phyloP scores from a whole-genome alignment of 1,284 basidiomycete genomes.

The Pyrrhoderma noxium region DNA sequence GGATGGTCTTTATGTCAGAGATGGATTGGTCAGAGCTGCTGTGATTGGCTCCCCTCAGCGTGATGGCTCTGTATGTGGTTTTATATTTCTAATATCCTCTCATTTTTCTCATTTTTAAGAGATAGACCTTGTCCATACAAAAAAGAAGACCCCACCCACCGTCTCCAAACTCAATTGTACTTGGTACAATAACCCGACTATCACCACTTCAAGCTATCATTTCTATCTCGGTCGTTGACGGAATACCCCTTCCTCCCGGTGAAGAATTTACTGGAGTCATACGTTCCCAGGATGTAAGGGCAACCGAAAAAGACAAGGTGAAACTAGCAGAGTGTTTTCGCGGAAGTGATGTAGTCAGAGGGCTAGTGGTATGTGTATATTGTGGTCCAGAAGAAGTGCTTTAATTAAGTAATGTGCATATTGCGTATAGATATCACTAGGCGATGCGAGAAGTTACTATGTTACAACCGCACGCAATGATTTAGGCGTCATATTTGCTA shows the following conservation, averaged over 20 bases:
- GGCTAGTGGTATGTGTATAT: constrained; percentile 70
- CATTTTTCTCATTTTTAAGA: constrained; percentile 18
- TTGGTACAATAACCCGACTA: constrained; percentile 79
- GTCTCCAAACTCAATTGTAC: constrained; percentile 60
- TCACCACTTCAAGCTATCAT: constrained; percentile 84
- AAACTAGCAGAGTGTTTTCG: constrained; percentile 94
- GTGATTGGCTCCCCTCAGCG: constrained; percentile 60
- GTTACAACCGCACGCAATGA: constrained; percentile 92
- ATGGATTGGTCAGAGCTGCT: constrained; percentile 64
- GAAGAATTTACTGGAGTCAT: constrained; percentile 95
- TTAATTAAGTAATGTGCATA: not conserved
- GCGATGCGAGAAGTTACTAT: constrained; percentile 92
- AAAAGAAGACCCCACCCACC: constrained; percentile 62
- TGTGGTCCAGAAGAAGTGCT: too few species aligned
- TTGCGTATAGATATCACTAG: constrained; percentile 69
- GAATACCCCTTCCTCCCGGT: constrained; percentile 78
- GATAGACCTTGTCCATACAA: constrained; percentile 51
- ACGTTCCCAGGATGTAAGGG: constrained; percentile 84
- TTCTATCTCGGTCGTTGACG: constrained; percentile 86
- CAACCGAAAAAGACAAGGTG: constrained; percentile 88
- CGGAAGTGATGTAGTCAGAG: constrained; percentile 92
- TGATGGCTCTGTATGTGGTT: constrained; percentile 60
- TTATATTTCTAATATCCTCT: constrained; percentile 21
- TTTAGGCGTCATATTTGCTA: constrained; percentile 86
- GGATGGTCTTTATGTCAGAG: constrained; percentile 60